These are phyloP conservation scores for Starmera amethionina DNA, from an alignment of 805 yeast species.

Conservation along the genomic window DNA sequence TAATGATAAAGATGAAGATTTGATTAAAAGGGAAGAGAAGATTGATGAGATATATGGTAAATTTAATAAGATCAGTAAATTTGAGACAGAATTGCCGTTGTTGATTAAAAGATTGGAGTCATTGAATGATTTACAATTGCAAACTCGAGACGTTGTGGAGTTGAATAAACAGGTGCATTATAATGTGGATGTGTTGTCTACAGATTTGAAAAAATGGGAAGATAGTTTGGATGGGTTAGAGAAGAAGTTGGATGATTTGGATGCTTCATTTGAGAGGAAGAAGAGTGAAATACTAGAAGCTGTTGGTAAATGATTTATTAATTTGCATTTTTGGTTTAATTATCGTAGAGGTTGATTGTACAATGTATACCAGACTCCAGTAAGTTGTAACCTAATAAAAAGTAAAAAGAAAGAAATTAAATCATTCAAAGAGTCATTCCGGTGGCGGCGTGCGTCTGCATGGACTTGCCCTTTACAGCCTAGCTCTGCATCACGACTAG, in stretches of 20 bases:
- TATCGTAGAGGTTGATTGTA: not conserved
- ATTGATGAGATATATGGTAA: slow-evolving; percentile 16
- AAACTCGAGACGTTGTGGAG: slow-evolving; percentile 8
- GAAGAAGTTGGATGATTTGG: slow-evolving; percentile 11
- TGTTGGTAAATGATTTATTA: not conserved
- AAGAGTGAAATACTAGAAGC: slow-evolving; percentile 1
- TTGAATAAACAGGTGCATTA: slow-evolving; percentile 13
- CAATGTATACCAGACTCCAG: no score
- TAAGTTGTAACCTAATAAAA: no score
- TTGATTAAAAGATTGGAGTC: slow-evolving; percentile 18
- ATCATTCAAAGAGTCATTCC: no score
- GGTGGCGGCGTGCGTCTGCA: no score
- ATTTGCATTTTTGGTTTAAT: no score
- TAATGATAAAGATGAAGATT: slow-evolving; percentile 9
- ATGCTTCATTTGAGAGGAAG: slow-evolving; percentile 8
- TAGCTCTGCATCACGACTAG: no score
- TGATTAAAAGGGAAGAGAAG: slow-evolving; percentile 14
- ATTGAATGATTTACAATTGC: slow-evolving; percentile 15
- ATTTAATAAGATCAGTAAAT: slow-evolving; percentile 8
- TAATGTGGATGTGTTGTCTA: slow-evolving; percentile 10
- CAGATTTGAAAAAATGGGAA: slow-evolving; percentile 21
- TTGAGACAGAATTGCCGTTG: slow-evolving; percentile 17
- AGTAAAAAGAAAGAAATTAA: no score
- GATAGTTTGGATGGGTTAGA: slow-evolving; percentile 13
- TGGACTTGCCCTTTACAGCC: no score